Evolutionary conservation across 768 basidiomycete genomes (phyloP), one percentile per base, ranked within the genome.

Genomic region (Panaeolus papilionaceus): DNA sequence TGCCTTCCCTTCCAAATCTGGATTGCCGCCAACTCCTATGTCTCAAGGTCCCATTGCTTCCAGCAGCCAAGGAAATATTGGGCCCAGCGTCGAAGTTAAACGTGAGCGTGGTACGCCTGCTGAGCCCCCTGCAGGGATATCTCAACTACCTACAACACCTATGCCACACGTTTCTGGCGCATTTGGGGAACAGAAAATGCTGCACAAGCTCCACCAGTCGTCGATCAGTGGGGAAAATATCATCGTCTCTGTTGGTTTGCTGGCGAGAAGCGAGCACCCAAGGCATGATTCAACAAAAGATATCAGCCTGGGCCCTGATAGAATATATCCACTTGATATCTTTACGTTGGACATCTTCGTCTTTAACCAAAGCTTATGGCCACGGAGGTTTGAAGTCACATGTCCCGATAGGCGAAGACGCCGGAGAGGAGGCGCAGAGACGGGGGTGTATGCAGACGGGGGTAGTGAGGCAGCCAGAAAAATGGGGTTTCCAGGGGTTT

Each of bases 331-430:
- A 18, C 80, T 91, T 33, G 89, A 93, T 71, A 81, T 85, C 62
- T 96, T 96, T 75, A 90, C 89, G 63, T 77, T 96, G 72, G 94
- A 96, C 68, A 90, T 95, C 2, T 95, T 96, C 72, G 92, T 95
- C 65, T 95, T 91, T 72, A 96, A 95, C 72, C 90, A 90, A 78
- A 89, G 88, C 54, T 80, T 86, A 51, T 89, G 91, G 88, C 89
- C 88, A 63, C 84, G 93, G 67, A 76, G 92, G 70, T 92, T 95
- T 70, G 93, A 94, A 77, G 83, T 95, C 42, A 89, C 85, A 38
- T 90, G 86, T 76, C 89, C 90, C 1, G 85, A 89, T 71, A 79
- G 81, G 38, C 76, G 85, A 66, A 80, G 83, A 72, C 78, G 86
- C 64, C 75, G 84, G 70, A 81, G 79, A 67, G 76, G 75, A 14